phyloP scores from a whole-genome alignment of 139 green algal genomes.

The Tetradesmus obliquus region DNA sequence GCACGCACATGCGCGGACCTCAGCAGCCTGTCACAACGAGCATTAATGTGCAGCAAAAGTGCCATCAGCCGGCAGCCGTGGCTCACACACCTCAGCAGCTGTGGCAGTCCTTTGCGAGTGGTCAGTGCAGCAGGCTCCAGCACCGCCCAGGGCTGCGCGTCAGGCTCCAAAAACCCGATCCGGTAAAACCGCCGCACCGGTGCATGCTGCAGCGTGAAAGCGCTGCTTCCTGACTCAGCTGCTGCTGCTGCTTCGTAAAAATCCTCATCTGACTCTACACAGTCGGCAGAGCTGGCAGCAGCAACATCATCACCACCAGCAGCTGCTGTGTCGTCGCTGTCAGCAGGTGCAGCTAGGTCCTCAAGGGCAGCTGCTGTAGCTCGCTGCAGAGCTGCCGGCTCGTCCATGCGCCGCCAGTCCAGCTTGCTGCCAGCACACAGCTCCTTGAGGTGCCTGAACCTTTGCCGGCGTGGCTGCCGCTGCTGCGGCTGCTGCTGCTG shows the following conservation, averaged over 20 bases:
- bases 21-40: no score
- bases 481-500: constrained; percentile 7
- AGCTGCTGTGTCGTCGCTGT: background rate
- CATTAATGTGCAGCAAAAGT: no score
- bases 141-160: background rate
- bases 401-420: background rate
- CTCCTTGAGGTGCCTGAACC: background rate
- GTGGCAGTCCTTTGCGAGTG: background rate
- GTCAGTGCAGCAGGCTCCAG: background rate
- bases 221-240: background rate
- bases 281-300: background rate
- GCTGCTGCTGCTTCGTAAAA: background rate
- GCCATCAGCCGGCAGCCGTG: no score
- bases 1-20: no score
- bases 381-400: background rate
- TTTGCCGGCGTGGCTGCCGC: background rate
- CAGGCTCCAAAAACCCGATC: background rate
- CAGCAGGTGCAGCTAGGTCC: background rate
- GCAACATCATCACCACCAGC: background rate
- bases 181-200: background rate
- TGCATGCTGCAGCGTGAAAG: background rate
- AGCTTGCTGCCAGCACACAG: background rate
- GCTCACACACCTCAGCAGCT: background rate
- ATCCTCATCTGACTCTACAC: background rate
- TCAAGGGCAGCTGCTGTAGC: background rate